Base-by-base conservation (phyloP, 768 basidiomycete species). In the Coprinellus aureogranulatus region DNA sequence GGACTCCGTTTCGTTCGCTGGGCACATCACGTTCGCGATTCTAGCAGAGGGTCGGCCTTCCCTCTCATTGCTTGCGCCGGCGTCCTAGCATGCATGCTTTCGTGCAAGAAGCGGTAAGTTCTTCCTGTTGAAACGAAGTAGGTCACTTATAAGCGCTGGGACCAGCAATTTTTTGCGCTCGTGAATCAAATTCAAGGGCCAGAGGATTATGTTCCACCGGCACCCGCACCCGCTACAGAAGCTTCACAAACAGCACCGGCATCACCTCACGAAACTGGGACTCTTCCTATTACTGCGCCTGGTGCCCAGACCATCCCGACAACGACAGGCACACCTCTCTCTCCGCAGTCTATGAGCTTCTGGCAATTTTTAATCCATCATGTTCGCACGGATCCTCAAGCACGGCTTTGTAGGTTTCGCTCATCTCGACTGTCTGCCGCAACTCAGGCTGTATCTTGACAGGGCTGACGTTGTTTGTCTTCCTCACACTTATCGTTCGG, bases 1-100 rank as follows among this genome's bases (percentile, higher is more conserved):
- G 20, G 94, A 97, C 66, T 83, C 89, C 0, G 85, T 93, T 42
- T 85, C 90, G 0, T 95, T 96, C 67, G 90, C 90, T 20, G 89
- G 89, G 0, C 92, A 95, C 64, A 85, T 94, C 54, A 94, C 92
- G 0, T 88, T 96, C 57, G 92, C 90, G 3, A 88, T 95, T 55
- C 73, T 94, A 37, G 86, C 90, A 2, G 89, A 94, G 59, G 92
- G 92, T 42, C 76, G 86, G 28, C 83, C 92, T 1, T 92, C 92
- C 1, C 70, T 96, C 23, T 87, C 92, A 1, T 77, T 94, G 25
- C 78, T 94, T 40, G 88, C 89, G 0, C 92, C 94, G 1, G 91
- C 92, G 0, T 95, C 94, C 65, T 65, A 25, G 87, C 90, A 11
- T 89, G 89, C 55, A 76, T 91, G 4, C 71, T 93, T 88, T 95